Percentiles rank a stretch among this genome's conserved stretches.
Evolutionary conservation across 345 rosid species (phyloP).

Genomic region (Litchi chinensis): DNA sequence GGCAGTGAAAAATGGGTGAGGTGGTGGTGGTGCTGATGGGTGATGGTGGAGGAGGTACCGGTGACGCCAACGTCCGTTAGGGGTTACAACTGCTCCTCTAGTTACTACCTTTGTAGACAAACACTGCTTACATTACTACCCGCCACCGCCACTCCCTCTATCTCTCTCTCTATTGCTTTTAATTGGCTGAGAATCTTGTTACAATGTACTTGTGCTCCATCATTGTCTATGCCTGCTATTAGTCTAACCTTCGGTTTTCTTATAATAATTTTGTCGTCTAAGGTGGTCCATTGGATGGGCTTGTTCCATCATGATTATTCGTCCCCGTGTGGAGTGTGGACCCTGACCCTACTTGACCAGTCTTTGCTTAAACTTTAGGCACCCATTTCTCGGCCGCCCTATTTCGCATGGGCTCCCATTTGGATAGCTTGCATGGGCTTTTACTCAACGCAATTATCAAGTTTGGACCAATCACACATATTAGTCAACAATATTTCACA

Average conservation of each 20-base stretch:
- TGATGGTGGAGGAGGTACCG: neutral
- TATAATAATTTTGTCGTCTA: neutral
- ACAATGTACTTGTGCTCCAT: neutral
- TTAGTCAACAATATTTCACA: too few relatives aligned
- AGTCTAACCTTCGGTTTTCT: neutral
- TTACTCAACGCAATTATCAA: too few relatives aligned
- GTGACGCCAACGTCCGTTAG: conserved; percentile 27
- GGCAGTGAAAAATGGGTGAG: neutral
- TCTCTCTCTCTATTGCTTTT: too few relatives aligned
- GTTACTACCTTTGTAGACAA: conserved; percentile 15
- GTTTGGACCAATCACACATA: too few relatives aligned
- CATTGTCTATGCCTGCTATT: neutral
- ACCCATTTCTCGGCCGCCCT: too few relatives aligned
- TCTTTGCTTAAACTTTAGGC: too few relatives aligned
- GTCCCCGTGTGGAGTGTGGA: too few relatives aligned
- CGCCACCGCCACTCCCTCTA: too few relatives aligned
- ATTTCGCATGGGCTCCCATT: too few relatives aligned
- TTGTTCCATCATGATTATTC: too few relatives aligned
- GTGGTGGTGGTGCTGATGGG: conserved; percentile 17
- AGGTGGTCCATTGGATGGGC: neutral
- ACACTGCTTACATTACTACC: conserved; percentile 2
- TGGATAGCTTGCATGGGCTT: too few relatives aligned
- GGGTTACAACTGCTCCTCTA: conserved; percentile 43
- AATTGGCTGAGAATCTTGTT: neutral
- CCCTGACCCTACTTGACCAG: too few relatives aligned